Conservation (phyloP, 306 rosid genomes). For the Neltuma alba region DNA sequence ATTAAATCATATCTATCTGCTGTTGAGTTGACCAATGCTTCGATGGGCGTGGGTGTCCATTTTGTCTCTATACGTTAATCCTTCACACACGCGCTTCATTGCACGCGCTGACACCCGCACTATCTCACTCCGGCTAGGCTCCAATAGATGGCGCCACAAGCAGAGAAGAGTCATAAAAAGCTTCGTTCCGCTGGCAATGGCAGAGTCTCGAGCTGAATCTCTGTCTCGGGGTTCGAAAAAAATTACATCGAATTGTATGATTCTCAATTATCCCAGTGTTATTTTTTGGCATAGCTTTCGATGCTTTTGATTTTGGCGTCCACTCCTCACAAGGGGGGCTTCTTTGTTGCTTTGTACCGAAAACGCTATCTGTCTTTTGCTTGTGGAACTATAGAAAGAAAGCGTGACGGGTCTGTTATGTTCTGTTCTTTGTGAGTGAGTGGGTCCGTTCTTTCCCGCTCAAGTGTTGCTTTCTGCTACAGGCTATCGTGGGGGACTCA, state of each 20-base stretch:
- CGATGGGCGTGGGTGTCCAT: conserved; percentile 42
- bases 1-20: not conserved
- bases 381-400: conserved; percentile 11
- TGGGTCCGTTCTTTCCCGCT: conserved; percentile 41
- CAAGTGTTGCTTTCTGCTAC: conserved; percentile 49
- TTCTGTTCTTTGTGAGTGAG: conserved; percentile 5
- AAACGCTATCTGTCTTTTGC: not conserved
- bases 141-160: not conserved
- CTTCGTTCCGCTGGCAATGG: conserved; percentile 2
- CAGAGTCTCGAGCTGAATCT: conserved; percentile 37
- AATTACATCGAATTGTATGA: conserved; percentile 13
- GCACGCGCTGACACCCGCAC: conserved; percentile 25
- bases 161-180: not conserved
- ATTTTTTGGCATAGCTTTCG: not conserved
- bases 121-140: not conserved
- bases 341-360: not conserved
- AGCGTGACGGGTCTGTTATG: not conserved
- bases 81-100: conserved; percentile 1
- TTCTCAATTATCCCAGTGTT: not conserved
- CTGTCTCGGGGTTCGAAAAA: conserved; percentile 29
- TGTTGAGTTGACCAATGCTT: conserved; percentile 36
- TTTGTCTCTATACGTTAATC: conserved; percentile 40
- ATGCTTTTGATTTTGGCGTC: conserved; percentile 29
- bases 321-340: not conserved
- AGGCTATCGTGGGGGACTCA: conserved; percentile 32